phyloP scores from a whole-genome alignment of 352 stramenopile genomes.

The Phytophthora macrochlamydospora region DNA sequence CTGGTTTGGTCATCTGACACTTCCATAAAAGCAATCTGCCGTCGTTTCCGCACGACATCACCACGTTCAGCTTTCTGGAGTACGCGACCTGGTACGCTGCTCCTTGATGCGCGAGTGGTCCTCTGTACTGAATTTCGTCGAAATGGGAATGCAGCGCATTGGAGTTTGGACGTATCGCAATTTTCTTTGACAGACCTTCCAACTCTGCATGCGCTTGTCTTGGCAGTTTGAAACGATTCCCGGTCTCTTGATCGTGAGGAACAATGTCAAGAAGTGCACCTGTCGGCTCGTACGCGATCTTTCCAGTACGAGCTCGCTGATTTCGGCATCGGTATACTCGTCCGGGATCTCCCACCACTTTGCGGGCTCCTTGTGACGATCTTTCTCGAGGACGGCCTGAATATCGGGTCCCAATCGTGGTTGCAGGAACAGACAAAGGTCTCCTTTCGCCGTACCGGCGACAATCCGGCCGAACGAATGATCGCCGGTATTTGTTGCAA shows the following conservation, averaged over 20 bases:
- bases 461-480: conserved; percentile 66
- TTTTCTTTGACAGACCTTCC: conserved; percentile 51
- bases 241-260: conserved; percentile 66
- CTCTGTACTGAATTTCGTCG: conserved; percentile 56
- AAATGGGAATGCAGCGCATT: conserved; percentile 42
- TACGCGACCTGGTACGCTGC: conserved; percentile 52
- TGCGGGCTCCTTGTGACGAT: conserved; percentile 46
- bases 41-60: conserved; percentile 58
- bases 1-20: conserved; percentile 49
- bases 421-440: conserved; percentile 75
- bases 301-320: conserved; percentile 70
- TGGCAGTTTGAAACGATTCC: conserved; percentile 67
- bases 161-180: conserved; percentile 58
- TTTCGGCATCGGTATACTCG: conserved; percentile 63
- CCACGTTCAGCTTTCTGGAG: conserved; percentile 58
- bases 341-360: conserved; percentile 84
- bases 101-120: conserved; percentile 54
- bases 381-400: conserved; percentile 34
- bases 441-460: conserved; percentile 65
- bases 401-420: conserved; percentile 42
- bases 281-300: conserved; percentile 61
- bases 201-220: conserved; percentile 63
- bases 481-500: conserved; percentile 48
- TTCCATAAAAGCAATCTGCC: conserved; percentile 60
- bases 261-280: conserved; percentile 66